Evolutionary conservation across 1,139 yeast species (phyloP), one percentile per base, ranked within the genome.

Genomic region (Blastobotrys raffinosifermentans): DNA sequence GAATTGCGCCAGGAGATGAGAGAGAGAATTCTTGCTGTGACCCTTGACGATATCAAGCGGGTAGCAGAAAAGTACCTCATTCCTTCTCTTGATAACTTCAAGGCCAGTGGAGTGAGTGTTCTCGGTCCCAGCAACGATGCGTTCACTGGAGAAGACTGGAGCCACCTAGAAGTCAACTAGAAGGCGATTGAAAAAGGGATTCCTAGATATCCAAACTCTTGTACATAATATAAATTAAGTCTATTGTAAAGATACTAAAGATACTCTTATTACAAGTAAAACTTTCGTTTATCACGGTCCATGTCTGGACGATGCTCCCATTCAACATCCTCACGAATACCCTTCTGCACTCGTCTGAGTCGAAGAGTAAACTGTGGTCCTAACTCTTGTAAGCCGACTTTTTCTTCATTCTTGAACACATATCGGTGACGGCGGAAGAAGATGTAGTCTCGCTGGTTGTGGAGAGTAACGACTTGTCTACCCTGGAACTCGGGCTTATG

Each of bases 301-400:
- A 91, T 89, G 49, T 84, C 94, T 10, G 96, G 81, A 51, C 85
- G 77, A 64, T 87, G 94, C 63, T 91, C 96, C 96, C 97, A 91
- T 55, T 86, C 95, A 20, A 85, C 72, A 53, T 91, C 97, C 47
- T 86, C 94, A 55, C 80, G 79, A 53, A 91, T 73, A 32, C 97
- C 98, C 66, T 78, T 81, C 60, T 89, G 97, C 44, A 93, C 69
- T 55, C 97, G 72, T 59, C 96, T 74, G 48, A 93, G 67, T 57
- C 83, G 81, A 57, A 91, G 65, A 0, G 98, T 93, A 60, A 91
- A 93, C 60, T 89, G 96, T 0, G 98, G 98, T 0, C 98, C 98
- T 34, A 91, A 68, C 57, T 93, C 98, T 57, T 91, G 98, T 38
- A 91, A 66, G 4, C 98, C 97, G 2, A 89, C 97, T 53, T 77